phyloP scores from a whole-genome alignment of 1,284 basidiomycete genomes.

The Sphaerobolus stellatus region DNA sequence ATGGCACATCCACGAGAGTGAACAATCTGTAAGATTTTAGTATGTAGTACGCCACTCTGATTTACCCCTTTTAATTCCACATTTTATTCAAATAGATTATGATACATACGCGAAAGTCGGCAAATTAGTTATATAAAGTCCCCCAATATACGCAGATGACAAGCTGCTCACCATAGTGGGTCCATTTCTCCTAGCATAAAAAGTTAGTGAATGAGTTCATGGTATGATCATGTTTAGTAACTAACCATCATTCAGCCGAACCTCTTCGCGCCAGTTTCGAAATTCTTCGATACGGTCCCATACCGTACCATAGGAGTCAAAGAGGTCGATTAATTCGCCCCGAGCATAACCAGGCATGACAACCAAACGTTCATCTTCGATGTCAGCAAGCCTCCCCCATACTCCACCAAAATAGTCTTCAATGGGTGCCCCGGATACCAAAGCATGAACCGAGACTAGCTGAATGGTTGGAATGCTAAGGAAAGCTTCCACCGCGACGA shows the following conservation, averaged over 20 bases:
- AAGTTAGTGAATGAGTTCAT: too few species aligned
- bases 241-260: neutral
- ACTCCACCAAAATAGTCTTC: neutral
- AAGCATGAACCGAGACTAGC: neutral
- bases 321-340: conserved; percentile 2
- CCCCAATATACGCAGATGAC: too few species aligned
- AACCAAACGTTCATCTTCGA: conserved; percentile 1
- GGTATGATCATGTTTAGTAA: neutral
- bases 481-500: neutral
- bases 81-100: too few species aligned
- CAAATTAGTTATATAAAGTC: too few species aligned
- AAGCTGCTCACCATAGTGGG: too few species aligned
- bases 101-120: too few species aligned
- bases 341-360: neutral
- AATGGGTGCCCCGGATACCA: neutral
- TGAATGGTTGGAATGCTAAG: neutral
- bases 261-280: neutral
- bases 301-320: neutral
- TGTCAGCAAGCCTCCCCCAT: neutral
- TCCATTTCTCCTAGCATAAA: too few species aligned
- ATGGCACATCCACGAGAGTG: too few species aligned
- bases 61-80: too few species aligned
- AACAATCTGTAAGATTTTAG: too few species aligned
- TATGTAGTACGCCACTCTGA: too few species aligned
- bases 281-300: neutral